Evolutionary conservation across 2,329 filamentous ascomycete genomes (phyloP).

Genomic region (Rosellinia necatrix): DNA sequence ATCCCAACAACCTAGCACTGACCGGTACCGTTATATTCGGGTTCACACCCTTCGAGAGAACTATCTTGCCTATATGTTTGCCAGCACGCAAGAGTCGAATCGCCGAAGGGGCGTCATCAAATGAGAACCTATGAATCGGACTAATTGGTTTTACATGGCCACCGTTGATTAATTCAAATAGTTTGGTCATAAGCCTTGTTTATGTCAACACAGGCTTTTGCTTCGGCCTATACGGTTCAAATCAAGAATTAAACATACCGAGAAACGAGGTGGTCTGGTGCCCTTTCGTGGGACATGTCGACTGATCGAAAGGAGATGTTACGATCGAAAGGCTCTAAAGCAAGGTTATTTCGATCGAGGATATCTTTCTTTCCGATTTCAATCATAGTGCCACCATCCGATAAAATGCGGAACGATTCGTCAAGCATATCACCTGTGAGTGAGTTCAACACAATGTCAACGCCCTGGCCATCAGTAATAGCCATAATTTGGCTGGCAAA

Average conservation of each 20-base stretch:
- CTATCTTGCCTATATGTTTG: conserved; percentile 47
- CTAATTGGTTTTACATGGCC: conserved; percentile 38
- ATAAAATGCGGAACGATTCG: conserved; percentile 24
- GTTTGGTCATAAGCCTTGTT: conserved; percentile 15
- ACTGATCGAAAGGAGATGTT: conserved; percentile 25
- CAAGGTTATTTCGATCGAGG: conserved; percentile 22
- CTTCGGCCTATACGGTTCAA: background rate
- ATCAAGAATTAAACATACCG: background rate
- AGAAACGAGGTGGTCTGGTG: background rate
- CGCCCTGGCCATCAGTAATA: conserved; percentile 36
- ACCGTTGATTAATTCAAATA: conserved; percentile 25
- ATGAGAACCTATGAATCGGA: conserved; percentile 38
- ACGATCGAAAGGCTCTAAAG: conserved; percentile 31
- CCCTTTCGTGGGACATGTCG: conserved; percentile 22
- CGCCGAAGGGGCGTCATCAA: conserved; percentile 38
- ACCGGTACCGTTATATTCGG: conserved; percentile 12
- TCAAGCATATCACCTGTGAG: conserved; percentile 30
- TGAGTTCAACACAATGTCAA: conserved; percentile 19
- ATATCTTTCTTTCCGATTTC: conserved; percentile 33
- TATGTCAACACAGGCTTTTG: background rate
- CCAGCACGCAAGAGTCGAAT: conserved; percentile 42
- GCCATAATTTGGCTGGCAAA: conserved; percentile 38
- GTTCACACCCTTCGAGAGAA: conserved; percentile 36
- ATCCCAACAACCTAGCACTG: conserved; percentile 23
- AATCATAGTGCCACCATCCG: conserved; percentile 28